Evolutionary conservation across 1,284 basidiomycete genomes (phyloP).

Genomic region (Kwoniella shivajii): DNA sequence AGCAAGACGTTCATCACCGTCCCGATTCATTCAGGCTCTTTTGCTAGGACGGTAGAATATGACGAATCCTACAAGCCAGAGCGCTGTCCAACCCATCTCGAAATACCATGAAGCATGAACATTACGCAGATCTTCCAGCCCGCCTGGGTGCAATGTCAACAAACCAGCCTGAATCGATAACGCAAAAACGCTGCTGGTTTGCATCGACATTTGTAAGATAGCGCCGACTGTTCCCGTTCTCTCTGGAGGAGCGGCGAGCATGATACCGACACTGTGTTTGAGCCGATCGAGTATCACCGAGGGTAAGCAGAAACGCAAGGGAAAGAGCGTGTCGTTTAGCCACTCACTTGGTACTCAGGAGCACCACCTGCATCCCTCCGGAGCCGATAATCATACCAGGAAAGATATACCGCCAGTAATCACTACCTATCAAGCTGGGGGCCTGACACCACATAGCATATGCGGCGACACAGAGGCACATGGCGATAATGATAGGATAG

Average conservation of each 20-base stretch:
- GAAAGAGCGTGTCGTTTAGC: no score
- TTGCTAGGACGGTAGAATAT: no score
- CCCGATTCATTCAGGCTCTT: no score
- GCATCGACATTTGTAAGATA: constrained; percentile 43
- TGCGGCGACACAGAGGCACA: not conserved
- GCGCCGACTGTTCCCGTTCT: constrained; percentile 47
- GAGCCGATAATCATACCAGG: constrained; percentile 27
- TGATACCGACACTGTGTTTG: constrained; percentile 40
- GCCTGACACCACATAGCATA: not conserved
- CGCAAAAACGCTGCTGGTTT: constrained; percentile 42
- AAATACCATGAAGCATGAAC: constrained; percentile 43
- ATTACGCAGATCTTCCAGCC: constrained; percentile 38
- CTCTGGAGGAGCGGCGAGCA: constrained; percentile 40
- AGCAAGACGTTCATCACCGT: no score
- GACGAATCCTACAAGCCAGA: constrained; percentile 39
- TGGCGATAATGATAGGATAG: not conserved
- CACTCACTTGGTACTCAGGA: constrained; percentile 27
- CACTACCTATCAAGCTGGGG: not conserved
- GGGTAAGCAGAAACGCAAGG: no score
- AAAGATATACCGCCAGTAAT: constrained; percentile 27
- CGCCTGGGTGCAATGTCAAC: constrained; percentile 40
- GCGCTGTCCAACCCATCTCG: constrained; percentile 43
- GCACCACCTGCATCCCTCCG: constrained; percentile 14
- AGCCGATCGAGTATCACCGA: no score
- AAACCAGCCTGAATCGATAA: constrained; percentile 48